Evolutionary conservation across 306 rosid genomes (phyloP).

Genomic region (Cicer arietinum): DNA sequence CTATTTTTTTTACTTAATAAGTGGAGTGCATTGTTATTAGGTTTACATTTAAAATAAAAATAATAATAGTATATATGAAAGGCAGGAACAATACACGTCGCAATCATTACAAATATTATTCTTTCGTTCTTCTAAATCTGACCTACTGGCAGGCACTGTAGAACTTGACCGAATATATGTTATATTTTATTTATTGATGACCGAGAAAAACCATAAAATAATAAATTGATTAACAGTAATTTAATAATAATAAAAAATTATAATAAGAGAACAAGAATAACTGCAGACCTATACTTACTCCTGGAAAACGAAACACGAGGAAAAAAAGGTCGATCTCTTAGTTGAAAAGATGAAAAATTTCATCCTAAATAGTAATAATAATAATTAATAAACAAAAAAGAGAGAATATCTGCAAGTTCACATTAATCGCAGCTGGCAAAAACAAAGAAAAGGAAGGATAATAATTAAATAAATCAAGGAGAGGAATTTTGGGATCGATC

Average conservation of each 20-base stretch:
- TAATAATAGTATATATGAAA: constrained; percentile 1
- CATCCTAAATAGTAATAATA: constrained; percentile 6
- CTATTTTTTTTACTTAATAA: too few relatives aligned
- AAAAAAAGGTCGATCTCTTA: background rate
- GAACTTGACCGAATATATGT: constrained; percentile 55
- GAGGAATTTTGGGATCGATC: constrained; percentile 78
- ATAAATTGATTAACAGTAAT: constrained; percentile 21
- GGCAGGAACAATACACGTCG: constrained; percentile 63
- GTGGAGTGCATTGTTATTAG: background rate
- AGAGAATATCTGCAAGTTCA: constrained; percentile 2
- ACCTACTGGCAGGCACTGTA: constrained; percentile 54
- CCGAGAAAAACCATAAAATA: constrained; percentile 35
- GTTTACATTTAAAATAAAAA: background rate
- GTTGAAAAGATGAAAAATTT: constrained; percentile 34
- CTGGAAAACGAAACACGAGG: constrained; percentile 30
- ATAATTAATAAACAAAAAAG: constrained; percentile 20
- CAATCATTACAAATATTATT: constrained; percentile 70
- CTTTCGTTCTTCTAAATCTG: constrained; percentile 57
- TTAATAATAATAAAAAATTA: background rate
- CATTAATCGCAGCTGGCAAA: too few relatives aligned
- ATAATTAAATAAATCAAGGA: background rate
- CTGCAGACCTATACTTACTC: constrained; percentile 11
- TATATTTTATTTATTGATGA: constrained; percentile 49
- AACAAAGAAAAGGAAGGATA: background rate
- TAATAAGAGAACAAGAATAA: background rate